These are phyloP conservation scores for Myotisia sp. DNA, from an alignment of 2,329 filamentous ascomycete species.

Conservation along the genomic window DNA sequence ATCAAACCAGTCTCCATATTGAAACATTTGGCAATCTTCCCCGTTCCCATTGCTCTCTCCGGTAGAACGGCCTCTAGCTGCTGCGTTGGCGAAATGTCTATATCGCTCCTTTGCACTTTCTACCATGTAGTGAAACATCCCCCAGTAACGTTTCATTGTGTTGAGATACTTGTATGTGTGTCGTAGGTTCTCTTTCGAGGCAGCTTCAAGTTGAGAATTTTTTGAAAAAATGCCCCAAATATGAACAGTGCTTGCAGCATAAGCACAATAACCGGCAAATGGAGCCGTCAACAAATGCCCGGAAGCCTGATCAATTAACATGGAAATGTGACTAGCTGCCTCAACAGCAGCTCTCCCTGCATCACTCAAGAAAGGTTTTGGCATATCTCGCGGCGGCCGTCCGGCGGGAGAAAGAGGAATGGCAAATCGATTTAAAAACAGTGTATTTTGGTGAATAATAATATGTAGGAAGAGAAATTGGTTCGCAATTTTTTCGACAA, in stretches of 20 bases:
- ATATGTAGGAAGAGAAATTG: slow-evolving; percentile 91
- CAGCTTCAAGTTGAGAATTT: slow-evolving; percentile 57
- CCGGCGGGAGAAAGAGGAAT: slow-evolving; percentile 53
- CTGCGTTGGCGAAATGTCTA: slow-evolving; percentile 68
- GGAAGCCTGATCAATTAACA: slow-evolving; percentile 65
- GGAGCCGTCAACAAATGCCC: slow-evolving; percentile 72
- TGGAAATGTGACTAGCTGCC: slow-evolving; percentile 75
- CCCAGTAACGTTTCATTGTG: slow-evolving; percentile 96
- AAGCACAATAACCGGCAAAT: slow-evolving; percentile 89
- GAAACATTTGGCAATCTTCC: slow-evolving; percentile 54
- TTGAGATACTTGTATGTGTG: slow-evolving; percentile 81
- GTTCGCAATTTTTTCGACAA: slow-evolving; percentile 70
- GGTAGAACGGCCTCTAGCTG: slow-evolving; percentile 47
- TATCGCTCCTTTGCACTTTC: slow-evolving; percentile 87
- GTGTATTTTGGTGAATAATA: slow-evolving; percentile 70
- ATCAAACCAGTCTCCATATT: slow-evolving; percentile 97
- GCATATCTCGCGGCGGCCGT: slow-evolving; percentile 53
- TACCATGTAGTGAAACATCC: slow-evolving; percentile 94
- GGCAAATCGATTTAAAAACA: slow-evolving; percentile 83
- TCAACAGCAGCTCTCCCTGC: slow-evolving; percentile 63
- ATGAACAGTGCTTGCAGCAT: slow-evolving; percentile 86
- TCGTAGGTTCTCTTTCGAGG: slow-evolving; percentile 69
- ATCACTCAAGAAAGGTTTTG: slow-evolving; percentile 62
- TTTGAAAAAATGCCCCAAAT: slow-evolving; percentile 84
- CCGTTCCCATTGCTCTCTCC: slow-evolving; percentile 22